Evolutionary conservation across 179 eudicot genomes (phyloP).

Genomic region (Spergularia azorica): DNA sequence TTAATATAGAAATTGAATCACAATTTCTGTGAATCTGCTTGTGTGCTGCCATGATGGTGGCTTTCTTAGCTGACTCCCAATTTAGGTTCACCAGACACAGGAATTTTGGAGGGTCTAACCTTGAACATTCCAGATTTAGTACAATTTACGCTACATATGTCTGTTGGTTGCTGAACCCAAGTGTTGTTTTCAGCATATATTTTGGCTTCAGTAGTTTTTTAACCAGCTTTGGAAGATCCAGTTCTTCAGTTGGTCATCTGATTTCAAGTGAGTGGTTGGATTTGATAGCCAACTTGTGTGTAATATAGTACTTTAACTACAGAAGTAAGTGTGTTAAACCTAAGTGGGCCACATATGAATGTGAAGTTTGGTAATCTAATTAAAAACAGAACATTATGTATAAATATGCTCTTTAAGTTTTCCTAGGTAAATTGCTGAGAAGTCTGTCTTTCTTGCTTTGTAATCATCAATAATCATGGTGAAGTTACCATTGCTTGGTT

Average conservation of each 20-base stretch:
- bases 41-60: neutral
- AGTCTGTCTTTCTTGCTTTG: neutral
- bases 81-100: neutral
- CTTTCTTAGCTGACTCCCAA: neutral
- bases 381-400: slow-evolving; percentile 6
- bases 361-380: slow-evolving; percentile 29
- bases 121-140: neutral
- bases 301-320: neutral
- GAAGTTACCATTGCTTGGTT: slow-evolving; percentile 24
- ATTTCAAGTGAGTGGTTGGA: slow-evolving; percentile 28
- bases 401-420: slow-evolving; percentile 11
- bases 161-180: slow-evolving; percentile 18
- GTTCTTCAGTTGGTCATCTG: slow-evolving; percentile 18
- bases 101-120: neutral
- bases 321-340: neutral
- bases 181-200: neutral
- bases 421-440: slow-evolving; percentile 9
- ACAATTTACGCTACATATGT: neutral
- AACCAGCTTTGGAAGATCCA: neutral
- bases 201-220: neutral
- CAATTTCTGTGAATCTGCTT: neutral
- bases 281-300: slow-evolving; percentile 34
- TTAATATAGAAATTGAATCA: neutral
- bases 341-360: slow-evolving; percentile 8
- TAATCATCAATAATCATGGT: slow-evolving; percentile 1